Base-by-base conservation (phyloP, 441 rosid species). In the Syzygium syzygioides region DNA sequence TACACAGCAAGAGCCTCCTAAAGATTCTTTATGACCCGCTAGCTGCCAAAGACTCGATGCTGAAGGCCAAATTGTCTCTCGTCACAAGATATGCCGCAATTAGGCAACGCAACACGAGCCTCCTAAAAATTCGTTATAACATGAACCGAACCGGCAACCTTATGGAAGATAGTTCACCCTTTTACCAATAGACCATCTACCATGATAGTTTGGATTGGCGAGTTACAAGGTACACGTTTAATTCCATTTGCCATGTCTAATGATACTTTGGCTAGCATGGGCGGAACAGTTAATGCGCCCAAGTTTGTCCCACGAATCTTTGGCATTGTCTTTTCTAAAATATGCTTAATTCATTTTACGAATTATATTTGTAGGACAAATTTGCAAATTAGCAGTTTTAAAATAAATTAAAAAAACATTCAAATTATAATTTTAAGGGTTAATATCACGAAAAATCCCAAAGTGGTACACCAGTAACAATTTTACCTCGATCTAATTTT, bases 121-220 rank as follows among this genome's bases (percentile, higher is more conserved):
- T 71, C 6, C 48, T 20, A 37, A 13, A 37, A 14, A 71, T 37
- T 11, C 2, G 20, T 6, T 4, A 11, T 37, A 28, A 71, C 25
- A 13, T 71, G 26, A 5, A 11, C 1, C 4, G 1, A 71, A 37
- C 28, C 3, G 4, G 34, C 2, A 0, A 8, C 6, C 2, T 68
- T 68, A 34, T 37, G 17, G 25, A 71, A 37, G 52, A 14, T 37
- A 37, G 15, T 11, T 71, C 17, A 37, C n/a, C 4, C 9, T 1
- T 37, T 37, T 71, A 37, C 28, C 80, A 6, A 9, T 3, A 3
- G 83, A 25, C 7, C 1, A 71, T 71, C 28, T 3, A 11, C 28
- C 28, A 9, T 11, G 17, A 20, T 34, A 12, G 8, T 34, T 68
- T 68, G 79, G 79, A 68, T 68, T 68, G 48, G 10, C 1, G 0